A percentile compares a stretch with the other conserved stretches of the same genome.
Conservation (phyloP, 1,139 yeast genomes). For the Trichomonascaceae sp. region DNA sequence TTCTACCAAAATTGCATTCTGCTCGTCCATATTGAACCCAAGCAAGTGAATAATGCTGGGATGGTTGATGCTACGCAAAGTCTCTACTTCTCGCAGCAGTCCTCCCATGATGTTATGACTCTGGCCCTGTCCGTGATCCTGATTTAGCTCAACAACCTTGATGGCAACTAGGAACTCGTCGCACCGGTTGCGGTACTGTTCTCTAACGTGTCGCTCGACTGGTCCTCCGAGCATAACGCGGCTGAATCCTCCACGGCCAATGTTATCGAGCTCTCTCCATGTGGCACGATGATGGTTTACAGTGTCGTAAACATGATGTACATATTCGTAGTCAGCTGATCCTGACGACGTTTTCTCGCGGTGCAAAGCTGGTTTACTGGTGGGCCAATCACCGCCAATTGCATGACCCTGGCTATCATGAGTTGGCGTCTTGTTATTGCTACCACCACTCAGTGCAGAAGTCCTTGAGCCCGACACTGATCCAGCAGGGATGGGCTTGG, state of each 20-base stretch:
- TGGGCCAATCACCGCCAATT: too few species aligned
- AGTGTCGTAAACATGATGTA: constrained; percentile 19
- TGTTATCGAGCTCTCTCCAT: constrained; percentile 23
- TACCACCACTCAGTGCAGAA: neutral
- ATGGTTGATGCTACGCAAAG: constrained; percentile 26
- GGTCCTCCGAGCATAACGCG: constrained; percentile 27
- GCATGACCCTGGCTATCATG: constrained; percentile 1
- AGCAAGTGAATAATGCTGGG: constrained; percentile 33
- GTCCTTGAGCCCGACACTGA: too few species aligned
- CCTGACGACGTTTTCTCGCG: neutral
- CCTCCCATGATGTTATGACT: constrained; percentile 36
- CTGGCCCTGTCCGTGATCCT: neutral
- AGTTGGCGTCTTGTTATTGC: neutral
- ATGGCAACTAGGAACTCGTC: constrained; percentile 25
- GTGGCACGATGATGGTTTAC: constrained; percentile 14
- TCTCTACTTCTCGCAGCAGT: constrained; percentile 59
- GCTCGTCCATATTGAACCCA: constrained; percentile 24
- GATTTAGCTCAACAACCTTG: constrained; percentile 9
- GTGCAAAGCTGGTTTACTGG: neutral
- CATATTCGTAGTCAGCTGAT: constrained; percentile 1
- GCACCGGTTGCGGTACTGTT: constrained; percentile 29
- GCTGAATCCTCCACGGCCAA: constrained; percentile 31
- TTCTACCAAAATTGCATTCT: constrained; percentile 40
- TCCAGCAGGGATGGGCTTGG: neutral
- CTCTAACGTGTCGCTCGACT: constrained; percentile 18